Conservation (phyloP, 768 basidiomycete genomes). For the Terana coerulea region DNA sequence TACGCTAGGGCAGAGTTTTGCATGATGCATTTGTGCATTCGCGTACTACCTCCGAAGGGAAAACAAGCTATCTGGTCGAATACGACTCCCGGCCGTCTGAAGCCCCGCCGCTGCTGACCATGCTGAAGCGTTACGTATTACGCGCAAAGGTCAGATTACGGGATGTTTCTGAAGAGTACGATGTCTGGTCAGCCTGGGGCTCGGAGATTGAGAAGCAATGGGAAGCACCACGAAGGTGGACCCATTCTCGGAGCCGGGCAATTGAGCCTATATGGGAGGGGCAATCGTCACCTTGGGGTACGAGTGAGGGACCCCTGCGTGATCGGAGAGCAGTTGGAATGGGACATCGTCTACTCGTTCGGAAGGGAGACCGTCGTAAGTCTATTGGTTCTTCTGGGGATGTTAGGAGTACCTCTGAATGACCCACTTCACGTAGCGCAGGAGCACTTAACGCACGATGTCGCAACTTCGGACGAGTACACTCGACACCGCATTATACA, state of each 20-base stretch:
- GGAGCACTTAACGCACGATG: constrained; percentile 54
- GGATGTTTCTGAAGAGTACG: constrained; percentile 74
- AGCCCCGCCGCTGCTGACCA: constrained; percentile 55
- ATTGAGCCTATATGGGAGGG: constrained; percentile 71
- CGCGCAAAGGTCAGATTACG: constrained; percentile 85
- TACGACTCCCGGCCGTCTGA: constrained; percentile 62
- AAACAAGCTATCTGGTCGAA: constrained; percentile 63
- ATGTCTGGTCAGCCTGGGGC: constrained; percentile 83
- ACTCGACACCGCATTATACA: constrained; percentile 72
- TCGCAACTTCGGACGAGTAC: constrained; percentile 54
- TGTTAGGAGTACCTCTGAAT: constrained; percentile 9
- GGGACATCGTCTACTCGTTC: constrained; percentile 70
- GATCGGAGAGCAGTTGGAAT: constrained; percentile 75
- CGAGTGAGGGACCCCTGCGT: constrained; percentile 42
- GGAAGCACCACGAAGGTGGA: constrained; percentile 47
- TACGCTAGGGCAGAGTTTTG: constrained; percentile 75
- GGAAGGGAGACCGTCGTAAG: constrained; percentile 74
- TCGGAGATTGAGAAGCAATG: constrained; percentile 32
- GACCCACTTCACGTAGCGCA: constrained; percentile 36
- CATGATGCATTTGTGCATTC: constrained; percentile 88
- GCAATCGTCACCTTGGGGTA: constrained; percentile 61
- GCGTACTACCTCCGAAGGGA: constrained; percentile 37
- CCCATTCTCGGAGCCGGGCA: constrained; percentile 63
- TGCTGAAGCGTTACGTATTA: constrained; percentile 81
- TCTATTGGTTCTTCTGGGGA: constrained; percentile 17